Evolutionary conservation across 116 monocot genomes (phyloP), one percentile per base, ranked within the genome.

Genomic region (Posidonia oceanica): DNA sequence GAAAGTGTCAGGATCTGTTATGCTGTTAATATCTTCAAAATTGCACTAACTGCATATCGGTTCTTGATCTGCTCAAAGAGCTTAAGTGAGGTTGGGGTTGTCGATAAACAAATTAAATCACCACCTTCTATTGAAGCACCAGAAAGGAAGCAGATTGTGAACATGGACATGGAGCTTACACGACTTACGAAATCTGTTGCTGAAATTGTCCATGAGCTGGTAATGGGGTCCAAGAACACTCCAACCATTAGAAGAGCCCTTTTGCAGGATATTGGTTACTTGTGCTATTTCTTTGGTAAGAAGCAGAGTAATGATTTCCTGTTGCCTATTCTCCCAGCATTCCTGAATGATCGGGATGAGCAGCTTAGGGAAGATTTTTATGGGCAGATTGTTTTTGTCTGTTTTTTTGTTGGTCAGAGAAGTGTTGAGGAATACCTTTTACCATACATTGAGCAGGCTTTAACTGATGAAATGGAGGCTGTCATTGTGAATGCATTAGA

Each of bases 1-100:
- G 90, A 98, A 91, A 98, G 93, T 75, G 98, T 98, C n/a, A 98
- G 98, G 76, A 93, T 98, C 54, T 98, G 85, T 72, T 93, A 93
- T 90, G 87, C 93, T 20, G 78, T 85, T 66, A 98, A 93, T 72
- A 90, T 98, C 37, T 87, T 72, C 76, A 98, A 98, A 72, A 87
- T 98, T 83, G 98, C 93, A 38, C 65, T 98, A 8, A 83, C 93
- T 76, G 89, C 98, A 39, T 93, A 87, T 48, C 83, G 90, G 56
- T 90, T 90, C 64, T 76, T 90, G 68, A 54, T 87, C 58, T 76
- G 67, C 51, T 81, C 89, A 39, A 72, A 78, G 52, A 80, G 59
- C 57, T 75, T 79, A 70, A 72, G 64, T 62, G 76, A 83, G 64
- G 39, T 44, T 70, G 78, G 66, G 39, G 68, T 77, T 64, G 66